Evolutionary conservation across 495 filamentous ascomycete species (phyloP).

Genomic region (Lophium mytilinum): DNA sequence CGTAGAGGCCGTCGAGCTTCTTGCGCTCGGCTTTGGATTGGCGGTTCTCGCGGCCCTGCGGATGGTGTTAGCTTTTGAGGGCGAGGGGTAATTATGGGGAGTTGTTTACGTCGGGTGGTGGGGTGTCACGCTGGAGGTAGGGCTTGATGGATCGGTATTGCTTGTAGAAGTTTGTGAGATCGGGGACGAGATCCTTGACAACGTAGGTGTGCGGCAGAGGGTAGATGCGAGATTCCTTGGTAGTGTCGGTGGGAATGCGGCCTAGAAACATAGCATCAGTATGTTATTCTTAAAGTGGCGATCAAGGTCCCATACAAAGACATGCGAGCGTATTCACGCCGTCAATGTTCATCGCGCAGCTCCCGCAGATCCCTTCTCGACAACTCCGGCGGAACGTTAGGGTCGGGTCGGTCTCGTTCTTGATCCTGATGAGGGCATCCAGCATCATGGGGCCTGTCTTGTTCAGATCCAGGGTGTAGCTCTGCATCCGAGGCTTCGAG

Average conservation of each 20-base stretch:
- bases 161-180: constrained; percentile 98
- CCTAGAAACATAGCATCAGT: constrained; percentile 42
- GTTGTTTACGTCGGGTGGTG: constrained; percentile 58
- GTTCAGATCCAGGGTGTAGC: constrained; percentile 87
- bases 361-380: constrained; percentile 95
- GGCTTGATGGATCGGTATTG: constrained; percentile 99
- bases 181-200: constrained; percentile 96
- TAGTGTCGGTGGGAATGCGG: constrained; percentile 82
- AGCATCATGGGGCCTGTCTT: constrained; percentile 98
- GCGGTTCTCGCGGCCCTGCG: constrained; percentile 75
- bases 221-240: constrained; percentile 85
- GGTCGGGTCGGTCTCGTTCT: constrained; percentile 97
- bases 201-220: constrained; percentile 97
- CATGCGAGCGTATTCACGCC: constrained; percentile 94
- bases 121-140: constrained; percentile 82
- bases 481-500: constrained; percentile 91
- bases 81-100: constrained; percentile 4
- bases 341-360: constrained; percentile 99
- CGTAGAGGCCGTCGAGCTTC: constrained; percentile 97
- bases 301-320: constrained; percentile 64
- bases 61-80: not conserved
- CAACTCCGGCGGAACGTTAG: constrained; percentile 92
- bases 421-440: constrained; percentile 92
- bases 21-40: constrained; percentile 83
- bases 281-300: not conserved